Evolutionary conservation across 1,284 basidiomycete genomes (phyloP).

Genomic region (Caloboletus firmus): DNA sequence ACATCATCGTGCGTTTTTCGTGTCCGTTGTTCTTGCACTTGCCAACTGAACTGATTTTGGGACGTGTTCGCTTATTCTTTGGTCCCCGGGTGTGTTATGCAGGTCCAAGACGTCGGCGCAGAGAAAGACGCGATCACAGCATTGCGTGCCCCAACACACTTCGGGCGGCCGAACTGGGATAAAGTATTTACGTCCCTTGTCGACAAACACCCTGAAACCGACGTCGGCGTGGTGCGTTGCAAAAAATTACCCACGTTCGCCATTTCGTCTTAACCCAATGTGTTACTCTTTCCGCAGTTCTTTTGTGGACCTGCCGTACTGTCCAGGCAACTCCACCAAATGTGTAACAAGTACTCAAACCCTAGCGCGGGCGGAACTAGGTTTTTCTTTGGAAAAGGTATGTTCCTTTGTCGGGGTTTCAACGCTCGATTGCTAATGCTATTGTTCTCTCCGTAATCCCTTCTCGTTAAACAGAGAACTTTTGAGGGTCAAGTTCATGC

Average conservation of each 20-base stretch:
- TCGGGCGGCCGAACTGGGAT: constrained; percentile 92
- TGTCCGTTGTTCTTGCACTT: background rate
- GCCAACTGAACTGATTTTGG: constrained; percentile 2
- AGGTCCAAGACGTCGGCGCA: constrained; percentile 84
- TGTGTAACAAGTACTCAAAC: constrained; percentile 84
- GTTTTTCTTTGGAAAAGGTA: constrained; percentile 88
- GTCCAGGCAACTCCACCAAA: constrained; percentile 68
- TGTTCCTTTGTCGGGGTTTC: constrained; percentile 12
- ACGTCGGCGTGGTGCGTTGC: constrained; percentile 72
- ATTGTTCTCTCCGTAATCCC: background rate
- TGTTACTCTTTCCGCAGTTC: constrained; percentile 45
- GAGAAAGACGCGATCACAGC: constrained; percentile 86
- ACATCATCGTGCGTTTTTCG: constrained; percentile 65
- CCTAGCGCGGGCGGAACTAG: constrained; percentile 72
- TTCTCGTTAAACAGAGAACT: constrained; percentile 24
- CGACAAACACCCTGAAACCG: constrained; percentile 80
- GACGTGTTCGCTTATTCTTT: background rate
- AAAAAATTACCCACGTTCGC: background rate
- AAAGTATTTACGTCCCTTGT: constrained; percentile 73
- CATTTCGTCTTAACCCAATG: background rate
- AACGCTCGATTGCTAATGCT: background rate
- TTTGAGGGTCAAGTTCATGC: constrained; percentile 8
- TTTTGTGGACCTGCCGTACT: constrained; percentile 79
- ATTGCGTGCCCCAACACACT: constrained; percentile 87
- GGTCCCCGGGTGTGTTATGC: constrained; percentile 1